Conservation (phyloP, 495 filamentous ascomycete species). For the Lasiosphaeriaceae sp. region DNA sequence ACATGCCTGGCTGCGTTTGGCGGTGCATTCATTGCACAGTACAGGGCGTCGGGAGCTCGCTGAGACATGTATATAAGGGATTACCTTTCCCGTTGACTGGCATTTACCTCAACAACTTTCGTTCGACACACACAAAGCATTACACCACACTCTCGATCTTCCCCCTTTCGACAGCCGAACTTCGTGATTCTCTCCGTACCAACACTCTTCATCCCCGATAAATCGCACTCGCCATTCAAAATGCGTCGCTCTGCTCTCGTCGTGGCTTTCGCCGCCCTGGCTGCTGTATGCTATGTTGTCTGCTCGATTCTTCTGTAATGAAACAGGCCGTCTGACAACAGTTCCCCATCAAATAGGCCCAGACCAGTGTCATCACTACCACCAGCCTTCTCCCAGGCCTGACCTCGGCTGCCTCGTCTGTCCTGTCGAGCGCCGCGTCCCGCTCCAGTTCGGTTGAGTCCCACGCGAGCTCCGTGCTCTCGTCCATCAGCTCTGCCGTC, state of each 20-base stretch:
- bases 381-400: constrained; percentile 9
- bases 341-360: constrained; percentile 16
- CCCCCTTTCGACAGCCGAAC: background rate
- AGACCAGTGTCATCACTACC: constrained; percentile 11
- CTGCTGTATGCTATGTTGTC: constrained; percentile 16
- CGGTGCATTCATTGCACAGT: too few relatives aligned
- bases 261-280: constrained; percentile 23
- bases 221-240: constrained; percentile 10
- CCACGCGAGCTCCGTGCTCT: constrained; percentile 3
- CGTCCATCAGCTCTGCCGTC: constrained; percentile 14
- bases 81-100: background rate
- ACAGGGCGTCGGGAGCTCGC: background rate
- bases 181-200: background rate
- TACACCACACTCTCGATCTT: background rate
- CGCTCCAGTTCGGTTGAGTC: constrained; percentile 5
- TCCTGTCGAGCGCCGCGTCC: constrained; percentile 14
- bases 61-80: background rate
- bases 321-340: constrained; percentile 6
- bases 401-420: constrained; percentile 7
- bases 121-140: background rate
- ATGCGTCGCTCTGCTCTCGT: constrained; percentile 25
- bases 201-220: background rate
- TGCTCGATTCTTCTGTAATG: too few relatives aligned
- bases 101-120: background rate
- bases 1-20: background rate